Percentiles rank a stretch among this genome's conserved stretches.
These are phyloP conservation scores for Papiliotrema nemorosa DNA, from an alignment of 1,284 basidiomycete species.

Conservation along the genomic window DNA sequence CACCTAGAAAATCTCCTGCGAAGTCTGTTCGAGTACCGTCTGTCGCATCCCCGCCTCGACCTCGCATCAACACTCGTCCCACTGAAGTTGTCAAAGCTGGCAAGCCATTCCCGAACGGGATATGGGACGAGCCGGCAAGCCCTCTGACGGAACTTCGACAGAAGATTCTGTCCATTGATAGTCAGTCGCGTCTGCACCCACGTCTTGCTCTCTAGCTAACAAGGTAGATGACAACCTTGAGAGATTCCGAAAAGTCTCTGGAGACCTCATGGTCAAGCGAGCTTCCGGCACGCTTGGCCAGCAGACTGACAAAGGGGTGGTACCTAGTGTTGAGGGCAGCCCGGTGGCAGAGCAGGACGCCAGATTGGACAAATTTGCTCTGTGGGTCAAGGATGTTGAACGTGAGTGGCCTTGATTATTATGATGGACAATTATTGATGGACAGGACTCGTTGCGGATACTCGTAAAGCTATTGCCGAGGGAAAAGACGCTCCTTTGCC, in stretches of 20 bases:
- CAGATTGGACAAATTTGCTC: slow-evolving; percentile 40
- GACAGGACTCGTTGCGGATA: slow-evolving; percentile 39
- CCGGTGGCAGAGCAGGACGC: slow-evolving; percentile 18
- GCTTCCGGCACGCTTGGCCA: not conserved
- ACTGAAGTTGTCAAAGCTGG: slow-evolving; percentile 4
- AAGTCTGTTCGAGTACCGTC: not conserved
- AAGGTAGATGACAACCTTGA: slow-evolving; percentile 14
- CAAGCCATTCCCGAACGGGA: slow-evolving; percentile 12
- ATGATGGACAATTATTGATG: not conserved
- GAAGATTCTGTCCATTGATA: slow-evolving; percentile 23
- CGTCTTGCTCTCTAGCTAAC: not conserved
- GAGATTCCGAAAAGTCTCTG: slow-evolving; percentile 26
- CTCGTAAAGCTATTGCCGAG: slow-evolving; percentile 40
- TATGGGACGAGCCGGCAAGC: slow-evolving; percentile 9
- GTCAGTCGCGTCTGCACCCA: slow-evolving; percentile 10
- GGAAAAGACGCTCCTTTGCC: slow-evolving; percentile 34
- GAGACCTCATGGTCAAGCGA: slow-evolving; percentile 13
- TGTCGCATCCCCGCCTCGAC: slow-evolving; percentile 7
- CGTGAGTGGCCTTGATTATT: slow-evolving; percentile 15
- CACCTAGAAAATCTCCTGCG: not conserved
- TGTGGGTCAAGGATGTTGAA: slow-evolving; percentile 46
- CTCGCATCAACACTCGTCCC: slow-evolving; percentile 3
- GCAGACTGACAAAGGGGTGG: no score
- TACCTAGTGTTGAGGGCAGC: no score
- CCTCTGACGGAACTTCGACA: slow-evolving; percentile 23